phyloP scores from a whole-genome alignment of 352 stramenopile genomes.

The Phytophthora vignae region DNA sequence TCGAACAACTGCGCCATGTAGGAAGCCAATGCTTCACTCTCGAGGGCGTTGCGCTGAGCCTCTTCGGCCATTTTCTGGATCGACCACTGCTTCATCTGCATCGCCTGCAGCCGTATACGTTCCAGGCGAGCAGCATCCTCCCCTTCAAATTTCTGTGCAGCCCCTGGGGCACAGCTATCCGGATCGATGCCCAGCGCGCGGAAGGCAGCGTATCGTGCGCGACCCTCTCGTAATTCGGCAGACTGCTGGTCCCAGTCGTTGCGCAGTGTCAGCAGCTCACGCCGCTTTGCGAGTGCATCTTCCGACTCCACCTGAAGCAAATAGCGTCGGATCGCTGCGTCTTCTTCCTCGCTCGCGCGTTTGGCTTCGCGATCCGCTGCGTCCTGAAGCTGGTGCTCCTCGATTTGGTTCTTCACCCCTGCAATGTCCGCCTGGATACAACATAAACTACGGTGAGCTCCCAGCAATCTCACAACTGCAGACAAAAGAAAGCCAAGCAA shows the following conservation, averaged over 20 bases:
- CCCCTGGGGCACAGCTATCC: conserved; percentile 56
- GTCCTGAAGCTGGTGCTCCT: conserved; percentile 68
- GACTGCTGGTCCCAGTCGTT: conserved; percentile 74
- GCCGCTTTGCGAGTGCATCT: conserved; percentile 63
- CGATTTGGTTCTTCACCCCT: conserved; percentile 77
- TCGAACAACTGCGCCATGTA: conserved; percentile 63
- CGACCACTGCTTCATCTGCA: conserved; percentile 79
- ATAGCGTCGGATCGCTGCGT: conserved; percentile 73
- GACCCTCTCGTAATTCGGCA: conserved; percentile 34
- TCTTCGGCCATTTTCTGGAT: conserved; percentile 63
- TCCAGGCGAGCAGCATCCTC: conserved; percentile 69
- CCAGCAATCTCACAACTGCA: not conserved
- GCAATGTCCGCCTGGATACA: conserved; percentile 69
- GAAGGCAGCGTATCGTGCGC: conserved; percentile 38
- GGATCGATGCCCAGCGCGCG: conserved; percentile 58
- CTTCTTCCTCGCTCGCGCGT: conserved; percentile 59
- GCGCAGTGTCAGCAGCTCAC: conserved; percentile 69
- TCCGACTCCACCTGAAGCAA: conserved; percentile 83
- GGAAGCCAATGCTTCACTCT: conserved; percentile 47
- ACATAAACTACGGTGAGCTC: conserved; percentile 6
- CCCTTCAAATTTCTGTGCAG: conserved; percentile 76
- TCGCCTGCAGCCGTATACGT: conserved; percentile 64
- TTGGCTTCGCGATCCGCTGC: conserved; percentile 51
- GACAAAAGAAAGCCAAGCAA: conserved; percentile 2
- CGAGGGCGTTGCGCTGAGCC: conserved; percentile 44